These are phyloP conservation scores for Pyrenophora teres DNA, from an alignment of 2,329 filamentous ascomycete genomes.

Conservation along the genomic window DNA sequence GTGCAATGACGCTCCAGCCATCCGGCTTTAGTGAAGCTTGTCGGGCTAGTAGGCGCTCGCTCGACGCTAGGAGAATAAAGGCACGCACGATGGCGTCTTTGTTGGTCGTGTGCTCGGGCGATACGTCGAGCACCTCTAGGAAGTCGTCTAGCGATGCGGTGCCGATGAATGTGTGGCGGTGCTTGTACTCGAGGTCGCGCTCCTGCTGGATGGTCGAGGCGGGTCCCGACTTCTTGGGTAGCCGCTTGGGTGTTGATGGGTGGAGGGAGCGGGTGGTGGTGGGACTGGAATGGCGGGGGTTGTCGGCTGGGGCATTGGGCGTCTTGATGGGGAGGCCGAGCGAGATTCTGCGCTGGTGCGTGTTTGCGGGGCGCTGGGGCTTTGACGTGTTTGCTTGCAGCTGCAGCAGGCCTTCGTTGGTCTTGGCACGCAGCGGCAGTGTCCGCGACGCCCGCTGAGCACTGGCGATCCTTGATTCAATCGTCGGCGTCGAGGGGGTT, in stretches of 20 bases:
- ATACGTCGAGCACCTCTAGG: conserved; percentile 33
- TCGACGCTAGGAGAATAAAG: conserved; percentile 32
- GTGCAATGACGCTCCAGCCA: conserved; percentile 36
- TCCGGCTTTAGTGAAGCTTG: conserved; percentile 24
- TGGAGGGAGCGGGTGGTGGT: conserved; percentile 11
- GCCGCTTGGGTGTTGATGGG: conserved; percentile 6
- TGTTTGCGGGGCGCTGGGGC: conserved; percentile 11
- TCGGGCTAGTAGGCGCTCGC: conserved; percentile 34
- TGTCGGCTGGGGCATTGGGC: conserved; percentile 5
- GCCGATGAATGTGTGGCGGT: conserved; percentile 42
- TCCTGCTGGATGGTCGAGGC: conserved; percentile 22
- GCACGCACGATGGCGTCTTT: conserved; percentile 29
- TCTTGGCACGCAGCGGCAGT: conserved; percentile 23
- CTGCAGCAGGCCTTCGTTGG: conserved; percentile 28
- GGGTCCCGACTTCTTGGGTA: conserved; percentile 10
- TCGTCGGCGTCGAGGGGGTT: conserved; percentile 21
- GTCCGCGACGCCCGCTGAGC: conserved; percentile 14
- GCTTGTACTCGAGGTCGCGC: conserved; percentile 39
- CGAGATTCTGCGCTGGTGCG: conserved; percentile 29
- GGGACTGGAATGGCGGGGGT: conserved; percentile 7
- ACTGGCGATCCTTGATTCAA: conserved; percentile 16
- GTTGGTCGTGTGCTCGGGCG: conserved; percentile 22
- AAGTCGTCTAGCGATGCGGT: conserved; percentile 40
- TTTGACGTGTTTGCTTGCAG: conserved; percentile 24
- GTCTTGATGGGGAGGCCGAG: conserved; percentile 27